Percentiles rank a stretch among this genome's conserved stretches.
phyloP scores from a whole-genome alignment of 352 stramenopile genomes.

The Elongisporangium anandrum region DNA sequence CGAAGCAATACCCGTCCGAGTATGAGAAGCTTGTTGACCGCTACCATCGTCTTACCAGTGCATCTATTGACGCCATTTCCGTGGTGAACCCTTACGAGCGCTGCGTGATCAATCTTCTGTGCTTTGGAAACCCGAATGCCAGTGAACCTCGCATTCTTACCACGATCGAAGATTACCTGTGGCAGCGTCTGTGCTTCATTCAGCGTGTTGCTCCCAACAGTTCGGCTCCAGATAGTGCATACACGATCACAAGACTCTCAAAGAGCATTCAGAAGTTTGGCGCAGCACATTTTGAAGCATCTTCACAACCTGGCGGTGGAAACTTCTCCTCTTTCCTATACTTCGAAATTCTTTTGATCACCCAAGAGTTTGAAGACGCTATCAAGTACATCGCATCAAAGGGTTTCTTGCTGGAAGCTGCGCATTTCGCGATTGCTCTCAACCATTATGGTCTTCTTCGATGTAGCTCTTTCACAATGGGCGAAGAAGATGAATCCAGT shows the following conservation, averaged over 20 bases:
- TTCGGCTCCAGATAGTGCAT: conserved; percentile 44
- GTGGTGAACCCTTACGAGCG: conserved; percentile 75
- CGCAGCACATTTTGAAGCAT: conserved; percentile 60
- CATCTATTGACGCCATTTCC: conserved; percentile 64
- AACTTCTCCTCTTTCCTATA: conserved; percentile 66
- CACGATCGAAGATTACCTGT: conserved; percentile 85
- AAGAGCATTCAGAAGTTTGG: conserved; percentile 78
- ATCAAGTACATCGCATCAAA: conserved; percentile 79
- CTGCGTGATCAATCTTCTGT: conserved; percentile 79
- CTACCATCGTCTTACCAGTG: conserved; percentile 65
- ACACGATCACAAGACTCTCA: conserved; percentile 58
- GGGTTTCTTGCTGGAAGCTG: conserved; percentile 70
- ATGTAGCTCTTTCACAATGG: conserved; percentile 46
- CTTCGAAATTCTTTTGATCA: conserved; percentile 77
- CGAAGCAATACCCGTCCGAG: conserved; percentile 62
- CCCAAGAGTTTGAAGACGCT: conserved; percentile 76
- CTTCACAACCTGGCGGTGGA: conserved; percentile 20
- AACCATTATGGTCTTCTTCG: conserved; percentile 73
- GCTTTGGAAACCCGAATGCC: conserved; percentile 71
- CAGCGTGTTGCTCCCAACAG: conserved; percentile 34
- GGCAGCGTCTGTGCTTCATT: conserved; percentile 81
- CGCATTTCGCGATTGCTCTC: conserved; percentile 77
- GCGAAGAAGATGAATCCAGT: conserved; percentile 56
- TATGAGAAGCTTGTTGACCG: conserved; percentile 58
- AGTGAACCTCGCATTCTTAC: conserved; percentile 71